A percentile compares a stretch with the other conserved stretches of the same genome.
Evolutionary conservation across 176 grass and related monocot genomes (phyloP).

Genomic region (Echinochloa phyllopogon): DNA sequence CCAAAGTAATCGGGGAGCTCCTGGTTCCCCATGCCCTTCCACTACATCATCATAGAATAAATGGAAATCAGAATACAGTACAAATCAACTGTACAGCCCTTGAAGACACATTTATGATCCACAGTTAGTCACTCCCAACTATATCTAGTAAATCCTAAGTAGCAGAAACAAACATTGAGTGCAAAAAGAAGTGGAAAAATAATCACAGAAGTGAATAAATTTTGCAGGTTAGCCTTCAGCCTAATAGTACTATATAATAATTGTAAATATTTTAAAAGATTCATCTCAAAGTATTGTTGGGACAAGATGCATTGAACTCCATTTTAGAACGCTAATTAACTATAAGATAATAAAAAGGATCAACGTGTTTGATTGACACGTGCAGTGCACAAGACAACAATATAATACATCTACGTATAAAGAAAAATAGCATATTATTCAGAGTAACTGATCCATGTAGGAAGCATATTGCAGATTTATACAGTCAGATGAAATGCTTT

Average conservation of each 20-base stretch:
- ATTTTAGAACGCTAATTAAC: background rate
- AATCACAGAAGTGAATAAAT: background rate
- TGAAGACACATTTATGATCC: background rate
- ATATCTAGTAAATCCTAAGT: slow-evolving; percentile 11
- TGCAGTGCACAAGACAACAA: slow-evolving; percentile 10
- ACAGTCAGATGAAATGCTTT: background rate
- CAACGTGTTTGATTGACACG: background rate
- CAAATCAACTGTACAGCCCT: background rate
- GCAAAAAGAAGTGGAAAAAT: background rate
- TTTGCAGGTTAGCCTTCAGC: background rate
- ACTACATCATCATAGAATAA: slow-evolving; percentile 55
- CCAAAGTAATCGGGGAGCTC: slow-evolving; percentile 84
- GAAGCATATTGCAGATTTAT: background rate
- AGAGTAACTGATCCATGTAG: background rate
- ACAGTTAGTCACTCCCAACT: background rate
- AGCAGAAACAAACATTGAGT: background rate
- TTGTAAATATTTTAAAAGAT: background rate
- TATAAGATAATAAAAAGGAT: background rate
- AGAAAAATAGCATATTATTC: background rate
- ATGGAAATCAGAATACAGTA: slow-evolving; percentile 12
- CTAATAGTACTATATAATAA: slow-evolving; percentile 1
- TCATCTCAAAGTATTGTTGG: background rate
- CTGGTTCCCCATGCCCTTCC: slow-evolving; percentile 88
- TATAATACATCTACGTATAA: slow-evolving; percentile 1
- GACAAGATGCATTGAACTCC: background rate